These are phyloP conservation scores for Alternaria triticina DNA, from an alignment of 2,329 filamentous ascomycete species.

Conservation along the genomic window DNA sequence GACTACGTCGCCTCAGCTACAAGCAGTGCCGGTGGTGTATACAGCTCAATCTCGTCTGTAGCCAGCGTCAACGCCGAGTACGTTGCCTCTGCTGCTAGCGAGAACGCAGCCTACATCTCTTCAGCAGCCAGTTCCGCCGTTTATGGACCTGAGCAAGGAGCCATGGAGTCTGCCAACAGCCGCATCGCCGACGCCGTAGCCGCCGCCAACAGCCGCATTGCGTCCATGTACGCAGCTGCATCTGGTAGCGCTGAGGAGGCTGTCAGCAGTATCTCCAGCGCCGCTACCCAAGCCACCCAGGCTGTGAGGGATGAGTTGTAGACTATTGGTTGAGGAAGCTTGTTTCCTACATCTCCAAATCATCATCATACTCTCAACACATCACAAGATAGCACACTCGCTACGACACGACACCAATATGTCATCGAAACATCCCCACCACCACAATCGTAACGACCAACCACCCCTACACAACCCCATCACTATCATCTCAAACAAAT, in stretches of 20 bases:
- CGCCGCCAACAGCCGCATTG: slow-evolving; percentile 53
- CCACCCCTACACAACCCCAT: not conserved
- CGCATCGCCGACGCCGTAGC: slow-evolving; percentile 52
- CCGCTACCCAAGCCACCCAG: slow-evolving; percentile 49
- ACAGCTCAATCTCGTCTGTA: slow-evolving; percentile 22
- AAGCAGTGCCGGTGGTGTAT: slow-evolving; percentile 49
- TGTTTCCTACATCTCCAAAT: not conserved
- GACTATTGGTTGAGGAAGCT: not conserved
- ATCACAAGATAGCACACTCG: slow-evolving; percentile 6
- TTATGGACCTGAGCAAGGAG: slow-evolving; percentile 56
- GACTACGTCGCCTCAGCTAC: slow-evolving; percentile 53
- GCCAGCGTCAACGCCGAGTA: slow-evolving; percentile 40
- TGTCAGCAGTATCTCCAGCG: slow-evolving; percentile 53
- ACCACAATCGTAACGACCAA: not conserved
- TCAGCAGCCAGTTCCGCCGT: slow-evolving; percentile 53
- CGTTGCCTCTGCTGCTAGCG: slow-evolving; percentile 53
- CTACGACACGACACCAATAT: slow-evolving; percentile 8
- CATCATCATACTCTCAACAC: not conserved
- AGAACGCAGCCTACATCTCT: slow-evolving; percentile 45
- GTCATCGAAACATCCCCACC: not conserved
- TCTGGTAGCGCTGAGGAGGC: slow-evolving; percentile 53
- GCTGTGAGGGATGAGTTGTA: slow-evolving; percentile 62
- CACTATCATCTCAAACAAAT: not conserved
- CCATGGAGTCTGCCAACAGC: slow-evolving; percentile 54
- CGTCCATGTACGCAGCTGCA: slow-evolving; percentile 47